phyloP scores from a whole-genome alignment of 805 yeast species.

The Candida silvicultrix region DNA sequence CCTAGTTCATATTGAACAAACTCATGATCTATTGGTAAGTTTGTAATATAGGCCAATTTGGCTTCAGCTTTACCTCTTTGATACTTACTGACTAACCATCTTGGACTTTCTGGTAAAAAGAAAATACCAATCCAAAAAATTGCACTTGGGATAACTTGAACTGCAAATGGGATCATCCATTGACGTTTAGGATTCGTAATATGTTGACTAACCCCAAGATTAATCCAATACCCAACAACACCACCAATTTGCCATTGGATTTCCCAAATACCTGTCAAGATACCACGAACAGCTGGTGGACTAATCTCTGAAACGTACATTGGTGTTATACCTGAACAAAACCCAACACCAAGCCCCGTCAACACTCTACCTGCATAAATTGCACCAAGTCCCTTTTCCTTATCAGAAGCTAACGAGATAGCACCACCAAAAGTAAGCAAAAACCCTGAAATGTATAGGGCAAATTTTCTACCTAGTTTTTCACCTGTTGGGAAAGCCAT shows the following conservation, averaged over 20 bases:
- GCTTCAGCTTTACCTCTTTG: slow-evolving; percentile 29
- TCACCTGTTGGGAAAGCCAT: slow-evolving; percentile 13
- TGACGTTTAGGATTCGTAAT: slow-evolving; percentile 26
- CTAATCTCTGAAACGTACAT: slow-evolving; percentile 39
- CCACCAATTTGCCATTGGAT: slow-evolving; percentile 45
- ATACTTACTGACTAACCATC: slow-evolving; percentile 34
- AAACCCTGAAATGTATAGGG: slow-evolving; percentile 10
- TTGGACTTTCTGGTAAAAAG: slow-evolving; percentile 39
- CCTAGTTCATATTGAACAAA: slow-evolving; percentile 35
- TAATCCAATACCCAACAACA: slow-evolving; percentile 42
- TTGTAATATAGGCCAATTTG: slow-evolving; percentile 32
- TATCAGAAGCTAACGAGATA: slow-evolving; percentile 30
- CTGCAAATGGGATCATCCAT: slow-evolving; percentile 43
- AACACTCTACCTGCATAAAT: slow-evolving; percentile 45
- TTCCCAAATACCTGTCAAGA: slow-evolving; percentile 40
- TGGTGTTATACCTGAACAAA: slow-evolving; percentile 43
- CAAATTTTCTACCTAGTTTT: slow-evolving; percentile 12
- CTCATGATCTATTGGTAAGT: slow-evolving; percentile 30
- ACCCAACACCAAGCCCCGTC: slow-evolving; percentile 45
- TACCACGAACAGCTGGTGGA: slow-evolving; percentile 40
- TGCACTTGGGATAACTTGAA: slow-evolving; percentile 40
- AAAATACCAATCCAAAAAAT: slow-evolving; percentile 33
- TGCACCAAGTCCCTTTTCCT: slow-evolving; percentile 32
- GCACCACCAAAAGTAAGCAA: slow-evolving; percentile 32
- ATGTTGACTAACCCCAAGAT: slow-evolving; percentile 37